phyloP scores from a whole-genome alignment of 306 rosid genomes.

The Cucurbita argyrosperma region DNA sequence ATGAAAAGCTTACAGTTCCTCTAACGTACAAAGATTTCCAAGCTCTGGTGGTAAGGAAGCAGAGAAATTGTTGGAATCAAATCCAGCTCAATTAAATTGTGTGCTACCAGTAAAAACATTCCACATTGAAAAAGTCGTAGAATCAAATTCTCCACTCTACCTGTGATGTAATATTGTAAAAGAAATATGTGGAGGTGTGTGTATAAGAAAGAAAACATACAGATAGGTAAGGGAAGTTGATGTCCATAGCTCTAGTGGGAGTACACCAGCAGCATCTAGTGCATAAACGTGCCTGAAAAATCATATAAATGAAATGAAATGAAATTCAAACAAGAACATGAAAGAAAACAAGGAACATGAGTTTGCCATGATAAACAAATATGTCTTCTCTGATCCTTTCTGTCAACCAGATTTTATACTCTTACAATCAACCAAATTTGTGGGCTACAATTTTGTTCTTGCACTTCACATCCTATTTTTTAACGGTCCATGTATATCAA shows the following conservation, averaged over 20 bases:
- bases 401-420: background rate
- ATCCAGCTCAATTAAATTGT: background rate
- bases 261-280: slow-evolving; percentile 24
- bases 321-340: background rate
- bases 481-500: background rate
- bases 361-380: background rate
- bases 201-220: slow-evolving; percentile 24
- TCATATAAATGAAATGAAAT: background rate
- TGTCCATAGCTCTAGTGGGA: slow-evolving; percentile 69
- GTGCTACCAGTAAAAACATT: background rate
- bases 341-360: background rate
- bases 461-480: background rate
- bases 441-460: background rate
- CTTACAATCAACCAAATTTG: background rate
- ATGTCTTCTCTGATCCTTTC: background rate
- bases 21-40: slow-evolving; percentile 36
- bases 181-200: background rate
- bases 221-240: slow-evolving; percentile 41
- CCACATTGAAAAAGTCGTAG: background rate
- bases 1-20: slow-evolving; percentile 35
- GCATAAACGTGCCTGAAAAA: slow-evolving; percentile 48
- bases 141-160: background rate
- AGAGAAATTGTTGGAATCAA: slow-evolving; percentile 50
- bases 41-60: slow-evolving; percentile 68
- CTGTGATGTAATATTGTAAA: background rate